Conservation (phyloP, 345 rosid genomes). For the Kandelia obovata region DNA sequence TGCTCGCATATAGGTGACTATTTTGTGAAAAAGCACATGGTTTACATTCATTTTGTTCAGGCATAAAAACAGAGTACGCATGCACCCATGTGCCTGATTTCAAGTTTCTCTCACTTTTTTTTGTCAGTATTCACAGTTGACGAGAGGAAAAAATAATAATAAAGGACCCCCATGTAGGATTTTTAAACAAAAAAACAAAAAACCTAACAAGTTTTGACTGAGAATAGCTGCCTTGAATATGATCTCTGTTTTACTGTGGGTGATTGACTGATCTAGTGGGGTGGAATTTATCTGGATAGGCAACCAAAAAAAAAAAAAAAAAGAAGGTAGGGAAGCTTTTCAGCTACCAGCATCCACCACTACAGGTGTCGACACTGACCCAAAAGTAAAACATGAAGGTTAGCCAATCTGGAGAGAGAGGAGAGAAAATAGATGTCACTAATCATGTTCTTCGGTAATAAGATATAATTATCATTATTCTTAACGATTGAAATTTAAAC, state of each 20-base stretch:
- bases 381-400: too few species aligned
- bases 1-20: neutral
- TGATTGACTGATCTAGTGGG: too few species aligned
- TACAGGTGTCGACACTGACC: neutral
- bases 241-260: too few species aligned
- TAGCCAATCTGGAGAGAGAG: too few species aligned
- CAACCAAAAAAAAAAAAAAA: neutral
- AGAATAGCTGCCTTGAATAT: too few species aligned
- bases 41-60: slow-evolving; percentile 32
- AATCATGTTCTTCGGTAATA: too few species aligned
- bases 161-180: neutral
- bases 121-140: slow-evolving; percentile 1
- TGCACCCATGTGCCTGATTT: slow-evolving; percentile 45
- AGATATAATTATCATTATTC: too few species aligned
- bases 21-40: slow-evolving; percentile 24
- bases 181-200: neutral
- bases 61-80: slow-evolving; percentile 23
- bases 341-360: slow-evolving; percentile 2
- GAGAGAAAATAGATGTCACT: too few species aligned
- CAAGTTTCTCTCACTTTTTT: neutral
- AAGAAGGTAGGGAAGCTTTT: neutral
- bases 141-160: too few species aligned
- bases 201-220: slow-evolving; percentile 7
- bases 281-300: neutral
- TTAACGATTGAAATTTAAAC: too few species aligned